Conservation (phyloP, 192 early-diverging fungal species). For the Backusella parvicylindrica region DNA sequence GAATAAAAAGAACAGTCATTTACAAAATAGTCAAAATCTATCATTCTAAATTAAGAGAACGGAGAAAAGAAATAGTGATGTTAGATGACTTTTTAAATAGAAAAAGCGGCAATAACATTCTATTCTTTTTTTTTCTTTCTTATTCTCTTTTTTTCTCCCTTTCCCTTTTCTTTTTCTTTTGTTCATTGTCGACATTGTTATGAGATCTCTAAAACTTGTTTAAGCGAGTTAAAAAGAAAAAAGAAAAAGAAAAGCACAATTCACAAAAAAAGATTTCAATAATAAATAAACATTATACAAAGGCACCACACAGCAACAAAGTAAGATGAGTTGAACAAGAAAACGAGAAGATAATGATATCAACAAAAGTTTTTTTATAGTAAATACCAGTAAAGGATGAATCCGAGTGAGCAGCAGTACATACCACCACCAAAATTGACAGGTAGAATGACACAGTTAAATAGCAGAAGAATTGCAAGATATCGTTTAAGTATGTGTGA, state of each 20-base stretch:
- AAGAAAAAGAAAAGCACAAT: not conserved
- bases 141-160: not conserved
- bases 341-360: not conserved
- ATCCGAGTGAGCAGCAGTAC: not conserved
- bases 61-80: not conserved
- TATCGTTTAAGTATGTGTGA: not conserved
- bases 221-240: not conserved
- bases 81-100: not conserved
- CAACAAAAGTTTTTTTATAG: not conserved
- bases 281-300: too few species aligned
- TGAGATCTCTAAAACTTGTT: not conserved
- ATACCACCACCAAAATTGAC: not conserved
- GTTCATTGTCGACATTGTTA: not conserved
- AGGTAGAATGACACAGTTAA: not conserved
- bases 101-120: not conserved
- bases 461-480: not conserved
- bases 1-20: conserved; percentile 3
- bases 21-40: not conserved
- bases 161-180: not conserved
- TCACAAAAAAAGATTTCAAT: not conserved
- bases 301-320: not conserved
- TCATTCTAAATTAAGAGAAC: not conserved
- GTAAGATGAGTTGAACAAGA: not conserved
- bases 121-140: not conserved
- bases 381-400: not conserved